These are phyloP conservation scores for Spiraea crenata DNA, from an alignment of 331 rosid genomes.

Conservation along the genomic window DNA sequence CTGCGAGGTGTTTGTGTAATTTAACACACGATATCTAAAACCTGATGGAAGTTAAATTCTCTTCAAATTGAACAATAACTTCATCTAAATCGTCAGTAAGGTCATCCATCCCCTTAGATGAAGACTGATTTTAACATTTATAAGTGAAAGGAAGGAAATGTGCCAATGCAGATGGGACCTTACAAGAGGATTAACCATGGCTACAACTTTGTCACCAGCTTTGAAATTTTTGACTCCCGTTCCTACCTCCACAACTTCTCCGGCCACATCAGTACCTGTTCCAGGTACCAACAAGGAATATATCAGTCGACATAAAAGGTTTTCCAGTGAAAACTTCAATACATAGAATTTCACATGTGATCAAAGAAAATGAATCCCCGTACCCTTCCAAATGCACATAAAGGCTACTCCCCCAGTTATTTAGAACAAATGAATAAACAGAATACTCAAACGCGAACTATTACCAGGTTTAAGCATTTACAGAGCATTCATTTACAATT, in stretches of 20 bases:
- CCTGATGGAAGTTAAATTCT: not conserved
- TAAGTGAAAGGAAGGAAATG: not conserved
- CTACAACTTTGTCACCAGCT: conserved; percentile 48
- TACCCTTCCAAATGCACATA: not conserved
- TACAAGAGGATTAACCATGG: conserved; percentile 30
- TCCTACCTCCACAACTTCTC: conserved; percentile 41
- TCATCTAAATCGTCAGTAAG: not conserved
- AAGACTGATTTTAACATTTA: not conserved
- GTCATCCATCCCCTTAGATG: not conserved
- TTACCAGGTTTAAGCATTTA: not conserved
- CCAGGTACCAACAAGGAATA: not conserved
- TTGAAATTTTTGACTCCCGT: conserved; percentile 34
- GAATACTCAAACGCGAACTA: not conserved
- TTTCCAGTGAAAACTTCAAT: not conserved
- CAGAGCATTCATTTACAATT: not conserved
- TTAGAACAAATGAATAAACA: not conserved
- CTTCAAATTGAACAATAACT: not conserved
- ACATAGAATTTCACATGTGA: not conserved
- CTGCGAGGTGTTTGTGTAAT: not conserved
- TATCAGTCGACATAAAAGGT: not conserved
- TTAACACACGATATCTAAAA: not conserved
- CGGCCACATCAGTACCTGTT: too few relatives aligned
- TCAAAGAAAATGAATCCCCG: not conserved
- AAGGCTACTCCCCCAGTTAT: not conserved
- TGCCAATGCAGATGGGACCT: not conserved